phyloP scores from a whole-genome alignment of 78 protist species.

The Isochrysis galbana region DNA sequence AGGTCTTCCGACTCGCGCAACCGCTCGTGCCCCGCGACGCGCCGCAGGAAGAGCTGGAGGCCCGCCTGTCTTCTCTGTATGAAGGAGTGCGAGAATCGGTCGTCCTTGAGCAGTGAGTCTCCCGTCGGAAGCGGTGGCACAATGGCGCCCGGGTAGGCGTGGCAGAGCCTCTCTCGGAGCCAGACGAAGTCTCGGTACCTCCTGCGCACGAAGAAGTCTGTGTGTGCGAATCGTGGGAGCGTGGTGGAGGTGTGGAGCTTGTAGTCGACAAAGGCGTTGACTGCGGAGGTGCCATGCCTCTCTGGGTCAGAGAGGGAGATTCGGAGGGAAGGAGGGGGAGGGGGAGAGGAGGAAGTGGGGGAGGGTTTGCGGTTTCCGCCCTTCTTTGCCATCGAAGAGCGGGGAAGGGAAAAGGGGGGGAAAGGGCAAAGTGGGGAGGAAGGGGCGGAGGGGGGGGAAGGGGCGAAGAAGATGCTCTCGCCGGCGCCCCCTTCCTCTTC shows the following conservation, averaged over 20 bases:
- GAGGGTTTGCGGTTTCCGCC: no score
- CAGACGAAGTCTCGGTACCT: conserved; percentile 53
- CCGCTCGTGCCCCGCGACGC: conserved; percentile 26
- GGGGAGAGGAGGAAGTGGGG: not conserved
- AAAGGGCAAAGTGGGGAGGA: no score
- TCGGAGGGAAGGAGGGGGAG: not conserved
- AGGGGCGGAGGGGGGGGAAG: no score
- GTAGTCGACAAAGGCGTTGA: not conserved
- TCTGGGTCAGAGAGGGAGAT: conserved; percentile 5
- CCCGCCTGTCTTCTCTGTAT: conserved; percentile 34
- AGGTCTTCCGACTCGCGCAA: not conserved
- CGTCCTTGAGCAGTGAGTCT: not conserved
- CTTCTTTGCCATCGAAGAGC: no score
- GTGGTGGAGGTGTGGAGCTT: not conserved
- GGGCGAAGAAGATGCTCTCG: no score
- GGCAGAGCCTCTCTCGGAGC: conserved; percentile 24
- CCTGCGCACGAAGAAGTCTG: conserved; percentile 3
- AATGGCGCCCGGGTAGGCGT: conserved; percentile 36
- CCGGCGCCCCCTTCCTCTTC: no score
- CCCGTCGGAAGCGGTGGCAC: conserved; percentile 46
- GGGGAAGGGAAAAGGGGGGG: no score
- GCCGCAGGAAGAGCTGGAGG: conserved; percentile 39
- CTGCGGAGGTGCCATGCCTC: not conserved
- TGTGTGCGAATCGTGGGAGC: not conserved
- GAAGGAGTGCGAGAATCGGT: conserved; percentile 3